phyloP scores from a whole-genome alignment of 2,329 filamentous ascomycete genomes.

The Penicillium sp. region DNA sequence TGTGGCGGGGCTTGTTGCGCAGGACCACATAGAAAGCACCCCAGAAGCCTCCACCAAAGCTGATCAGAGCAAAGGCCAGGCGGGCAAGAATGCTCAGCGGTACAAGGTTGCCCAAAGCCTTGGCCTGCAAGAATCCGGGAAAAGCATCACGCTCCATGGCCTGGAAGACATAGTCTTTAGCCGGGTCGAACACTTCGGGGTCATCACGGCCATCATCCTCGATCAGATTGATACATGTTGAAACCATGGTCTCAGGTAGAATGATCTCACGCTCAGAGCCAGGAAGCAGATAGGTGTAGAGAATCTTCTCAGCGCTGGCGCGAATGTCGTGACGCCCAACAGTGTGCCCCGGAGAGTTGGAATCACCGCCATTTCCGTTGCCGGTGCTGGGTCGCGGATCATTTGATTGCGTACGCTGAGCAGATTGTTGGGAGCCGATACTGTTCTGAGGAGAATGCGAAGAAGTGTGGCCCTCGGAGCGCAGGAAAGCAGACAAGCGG shows the following conservation, averaged over 20 bases:
- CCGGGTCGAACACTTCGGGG: conserved; percentile 93
- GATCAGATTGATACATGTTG: conserved; percentile 82
- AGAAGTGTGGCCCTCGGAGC: conserved; percentile 55
- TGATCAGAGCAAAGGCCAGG: conserved; percentile 78
- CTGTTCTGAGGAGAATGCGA: conserved; percentile 58
- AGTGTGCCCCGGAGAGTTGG: conserved; percentile 78
- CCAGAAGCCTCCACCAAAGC: conserved; percentile 94
- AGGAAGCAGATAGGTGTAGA: conserved; percentile 95
- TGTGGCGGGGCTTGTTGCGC: conserved; percentile 71
- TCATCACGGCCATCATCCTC: conserved; percentile 92
- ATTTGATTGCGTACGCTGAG: conserved; percentile 38
- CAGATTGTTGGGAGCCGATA: conserved; percentile 49
- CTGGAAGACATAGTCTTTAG: conserved; percentile 99
- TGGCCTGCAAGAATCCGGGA: conserved; percentile 90
- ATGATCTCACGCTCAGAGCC: conserved; percentile 97
- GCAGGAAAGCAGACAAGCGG: conserved; percentile 86
- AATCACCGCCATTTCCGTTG: conserved; percentile 63
- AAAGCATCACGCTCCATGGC: conserved; percentile 99
- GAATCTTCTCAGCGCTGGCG: conserved; percentile 92
- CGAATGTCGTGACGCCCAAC: conserved; percentile 89
- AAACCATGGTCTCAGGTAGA: conserved; percentile 81
- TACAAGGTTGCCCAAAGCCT: conserved; percentile 93
- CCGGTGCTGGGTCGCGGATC: conserved; percentile 62
- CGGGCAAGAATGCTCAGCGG: conserved; percentile 85
- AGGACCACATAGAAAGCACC: conserved; percentile 91